Percentiles rank a stretch among this genome's conserved stretches.
Evolutionary conservation across 306 rosid species (phyloP).

Genomic region (Mucuna pruriens): DNA sequence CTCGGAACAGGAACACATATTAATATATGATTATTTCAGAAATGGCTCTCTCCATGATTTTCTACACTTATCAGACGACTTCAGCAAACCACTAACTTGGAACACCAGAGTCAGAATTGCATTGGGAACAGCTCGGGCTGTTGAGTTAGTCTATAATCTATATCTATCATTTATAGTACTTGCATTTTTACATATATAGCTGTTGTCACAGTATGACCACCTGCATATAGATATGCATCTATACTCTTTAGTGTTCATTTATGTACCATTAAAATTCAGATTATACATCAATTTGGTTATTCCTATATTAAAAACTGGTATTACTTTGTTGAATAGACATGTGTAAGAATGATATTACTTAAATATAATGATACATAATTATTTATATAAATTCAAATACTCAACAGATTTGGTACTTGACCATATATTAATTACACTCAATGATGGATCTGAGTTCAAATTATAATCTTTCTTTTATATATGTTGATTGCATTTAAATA

Average conservation of each 20-base stretch:
- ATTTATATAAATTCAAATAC: conserved; percentile 18
- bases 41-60: conserved; percentile 90
- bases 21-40: conserved; percentile 73
- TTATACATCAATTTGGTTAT: not conserved
- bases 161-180: not conserved
- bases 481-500: conserved; percentile 21
- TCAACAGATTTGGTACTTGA: conserved; percentile 3
- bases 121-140: conserved; percentile 80
- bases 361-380: not conserved
- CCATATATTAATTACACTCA: not conserved
- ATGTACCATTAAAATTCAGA: not conserved
- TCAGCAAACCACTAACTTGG: conserved; percentile 96
- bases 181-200: conserved; percentile 27
- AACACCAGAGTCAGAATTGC: conserved; percentile 94
- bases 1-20: conserved; percentile 76
- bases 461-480: not conserved
- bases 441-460: not conserved
- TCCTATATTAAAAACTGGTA: not conserved
- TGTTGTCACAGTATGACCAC: not conserved
- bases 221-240: not conserved
- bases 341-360: not conserved
- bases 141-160: conserved; percentile 65
- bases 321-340: conserved; percentile 6
- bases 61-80: conserved; percentile 88
- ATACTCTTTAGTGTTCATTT: not conserved